Percentiles rank a stretch among this genome's conserved stretches.
phyloP scores from a whole-genome alignment of 331 rosid species.

The Quercus phellos region DNA sequence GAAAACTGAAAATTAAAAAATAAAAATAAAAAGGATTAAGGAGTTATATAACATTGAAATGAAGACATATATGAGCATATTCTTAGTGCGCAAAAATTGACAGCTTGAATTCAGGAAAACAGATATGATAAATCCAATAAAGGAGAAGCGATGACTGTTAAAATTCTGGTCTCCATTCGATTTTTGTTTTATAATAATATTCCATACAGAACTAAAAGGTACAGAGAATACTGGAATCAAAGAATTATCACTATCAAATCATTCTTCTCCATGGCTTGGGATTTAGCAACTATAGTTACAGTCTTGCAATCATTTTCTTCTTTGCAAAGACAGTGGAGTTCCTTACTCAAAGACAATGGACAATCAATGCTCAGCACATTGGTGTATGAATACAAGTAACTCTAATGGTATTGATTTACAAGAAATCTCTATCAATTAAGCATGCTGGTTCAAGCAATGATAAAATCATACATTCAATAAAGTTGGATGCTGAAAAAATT shows the following conservation, averaged over 20 bases:
- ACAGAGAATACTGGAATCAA: constrained; percentile 16
- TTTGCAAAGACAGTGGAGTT: constrained; percentile 75
- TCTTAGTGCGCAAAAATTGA: neutral
- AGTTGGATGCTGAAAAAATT: constrained; percentile 75
- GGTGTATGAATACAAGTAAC: constrained; percentile 72
- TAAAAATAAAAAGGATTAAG: neutral
- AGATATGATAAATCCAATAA: neutral
- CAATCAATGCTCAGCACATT: constrained; percentile 63
- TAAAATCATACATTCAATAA: constrained; percentile 53
- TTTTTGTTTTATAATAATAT: neutral
- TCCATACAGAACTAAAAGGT: too few relatives aligned
- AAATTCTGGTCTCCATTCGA: neutral
- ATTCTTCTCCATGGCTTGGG: constrained; percentile 32
- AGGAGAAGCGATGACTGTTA: neutral
- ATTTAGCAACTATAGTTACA: constrained; percentile 27
- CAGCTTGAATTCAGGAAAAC: neutral
- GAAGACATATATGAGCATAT: constrained; percentile 23
- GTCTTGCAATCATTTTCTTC: constrained; percentile 73
- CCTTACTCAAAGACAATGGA: constrained; percentile 77
- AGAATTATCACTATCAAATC: constrained; percentile 13
- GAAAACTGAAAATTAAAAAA: neutral
- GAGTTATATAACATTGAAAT: neutral
- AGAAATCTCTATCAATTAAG: constrained; percentile 44
- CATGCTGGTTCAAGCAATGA: constrained; percentile 57
- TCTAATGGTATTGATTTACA: constrained; percentile 53